Conservation (phyloP, 2,329 filamentous ascomycete genomes). For the Dactylellina parvicollis region DNA sequence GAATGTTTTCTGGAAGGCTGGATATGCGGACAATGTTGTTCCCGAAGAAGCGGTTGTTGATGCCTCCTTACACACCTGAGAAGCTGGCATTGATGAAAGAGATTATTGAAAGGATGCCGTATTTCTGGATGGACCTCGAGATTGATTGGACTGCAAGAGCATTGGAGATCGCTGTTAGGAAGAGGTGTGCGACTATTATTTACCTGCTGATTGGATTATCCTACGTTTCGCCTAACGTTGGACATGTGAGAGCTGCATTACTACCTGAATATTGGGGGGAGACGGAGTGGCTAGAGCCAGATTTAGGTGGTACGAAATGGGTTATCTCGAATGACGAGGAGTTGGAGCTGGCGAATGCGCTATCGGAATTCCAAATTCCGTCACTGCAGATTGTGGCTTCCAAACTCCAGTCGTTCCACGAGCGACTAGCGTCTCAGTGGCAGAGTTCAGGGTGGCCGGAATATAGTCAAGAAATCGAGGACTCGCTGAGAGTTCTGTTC, state of each 20-base stretch:
- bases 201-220: constrained; percentile 7
- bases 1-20: constrained; percentile 15
- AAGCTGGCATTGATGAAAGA: constrained; percentile 8
- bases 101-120: constrained; percentile 15
- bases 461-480: constrained; percentile 8
- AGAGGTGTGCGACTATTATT: constrained; percentile 29
- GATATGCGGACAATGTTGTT: constrained; percentile 22
- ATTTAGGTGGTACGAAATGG: neutral
- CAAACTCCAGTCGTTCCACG: too few relatives aligned
- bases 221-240: constrained; percentile 4
- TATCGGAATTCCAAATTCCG: neutral
- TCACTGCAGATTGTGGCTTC: too few relatives aligned
- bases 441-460: constrained; percentile 4
- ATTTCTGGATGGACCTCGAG: constrained; percentile 1
- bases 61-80: constrained; percentile 25
- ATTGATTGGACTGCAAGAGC: neutral
- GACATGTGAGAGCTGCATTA: constrained; percentile 16
- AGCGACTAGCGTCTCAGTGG: too few relatives aligned
- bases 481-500: constrained; percentile 25
- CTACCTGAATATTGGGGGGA: constrained; percentile 9
- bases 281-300: constrained; percentile 22
- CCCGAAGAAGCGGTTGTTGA: constrained; percentile 10
- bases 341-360: neutral
- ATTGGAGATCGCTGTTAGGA: constrained; percentile 29
- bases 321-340: constrained; percentile 5